Evolutionary conservation across 371 early-diverging fungal species (phyloP), one percentile per base, ranked within the genome.

Genomic region (Capniomyces stellatus): DNA sequence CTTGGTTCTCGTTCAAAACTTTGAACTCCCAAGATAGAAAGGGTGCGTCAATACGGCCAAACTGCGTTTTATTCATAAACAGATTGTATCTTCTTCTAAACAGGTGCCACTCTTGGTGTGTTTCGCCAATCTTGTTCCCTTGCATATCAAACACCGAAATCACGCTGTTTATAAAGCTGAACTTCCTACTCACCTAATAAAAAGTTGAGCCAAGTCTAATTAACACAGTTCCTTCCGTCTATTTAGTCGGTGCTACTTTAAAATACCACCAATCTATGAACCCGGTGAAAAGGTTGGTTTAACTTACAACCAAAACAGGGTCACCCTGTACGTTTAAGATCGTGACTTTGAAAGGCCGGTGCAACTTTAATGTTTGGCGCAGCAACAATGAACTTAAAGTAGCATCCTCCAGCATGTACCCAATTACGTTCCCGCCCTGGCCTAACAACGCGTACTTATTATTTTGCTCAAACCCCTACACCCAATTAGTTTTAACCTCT

Each of bases 31-130:
- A 85, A 0, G 85, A 75, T 52, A 79, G 63, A 48, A 87, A 78
- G 0, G 77, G 79, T 2, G 79, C 78, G 63, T 87, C 87, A 22
- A 90, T 83, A 1, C 71, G 59, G 0, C 84, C 88, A 75, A 89
- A 87, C 65, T 87, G 90, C 1, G 29, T 30, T 18, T 44, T 51
- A 49, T 64, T 66, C 67, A 69, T 67, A 66, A 88, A 89, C 21
- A 92, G 60, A 52, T 92, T 84, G 64, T 89, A 92, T 52, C 80
- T 74, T 54, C 91, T 66, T 29, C 86, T 71, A 69, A 82, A 70
- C n/a, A 79, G 64, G 58, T 92, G 86, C 91, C 92, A 92, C 42
- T 78, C 74, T 55, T 89, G 89, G 42, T 87, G 84, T n/a, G 87
- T 86, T 64, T 86, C 84, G 8, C 92, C 91, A 28, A 92, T 82